Percentiles rank a stretch among this genome's conserved stretches.
These are phyloP conservation scores for Tulasnella sp. DNA, from an alignment of 768 basidiomycete genomes.

Conservation along the genomic window DNA sequence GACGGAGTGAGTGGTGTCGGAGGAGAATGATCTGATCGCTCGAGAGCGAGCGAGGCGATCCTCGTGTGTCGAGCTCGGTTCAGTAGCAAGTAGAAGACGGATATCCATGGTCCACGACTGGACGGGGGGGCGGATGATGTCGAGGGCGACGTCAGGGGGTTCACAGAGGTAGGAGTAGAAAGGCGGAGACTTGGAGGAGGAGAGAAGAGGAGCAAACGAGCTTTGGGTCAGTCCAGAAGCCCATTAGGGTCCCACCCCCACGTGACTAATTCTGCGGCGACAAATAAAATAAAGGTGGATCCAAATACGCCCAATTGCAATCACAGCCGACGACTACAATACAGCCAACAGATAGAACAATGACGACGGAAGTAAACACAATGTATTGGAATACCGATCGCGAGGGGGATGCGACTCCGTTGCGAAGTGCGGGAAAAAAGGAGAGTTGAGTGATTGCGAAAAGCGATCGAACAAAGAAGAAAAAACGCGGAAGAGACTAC, in stretches of 20 bases:
- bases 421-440: not conserved
- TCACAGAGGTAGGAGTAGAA: not conserved
- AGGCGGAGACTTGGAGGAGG: not conserved
- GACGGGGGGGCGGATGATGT: not conserved
- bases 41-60: conserved; percentile 1
- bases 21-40: conserved; percentile 5
- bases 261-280: not conserved
- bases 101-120: conserved; percentile 11
- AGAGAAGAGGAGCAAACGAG: not conserved
- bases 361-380: not conserved
- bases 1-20: conserved; percentile 1
- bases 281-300: not conserved
- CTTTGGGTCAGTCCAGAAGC: not conserved
- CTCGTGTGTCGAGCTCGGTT: not conserved
- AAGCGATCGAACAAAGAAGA: not conserved
- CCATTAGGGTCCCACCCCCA: not conserved
- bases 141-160: not conserved
- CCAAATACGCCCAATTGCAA: not conserved
- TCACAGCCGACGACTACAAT: not conserved
- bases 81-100: conserved; percentile 10
- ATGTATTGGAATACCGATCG: not conserved
- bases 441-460: not conserved
- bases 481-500: not conserved
- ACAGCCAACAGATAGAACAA: not conserved
- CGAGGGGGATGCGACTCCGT: not conserved